A percentile compares a stretch with the other conserved stretches of the same genome.
phyloP scores from a whole-genome alignment of 495 filamentous ascomycete genomes.

The Cetradonia linearis region DNA sequence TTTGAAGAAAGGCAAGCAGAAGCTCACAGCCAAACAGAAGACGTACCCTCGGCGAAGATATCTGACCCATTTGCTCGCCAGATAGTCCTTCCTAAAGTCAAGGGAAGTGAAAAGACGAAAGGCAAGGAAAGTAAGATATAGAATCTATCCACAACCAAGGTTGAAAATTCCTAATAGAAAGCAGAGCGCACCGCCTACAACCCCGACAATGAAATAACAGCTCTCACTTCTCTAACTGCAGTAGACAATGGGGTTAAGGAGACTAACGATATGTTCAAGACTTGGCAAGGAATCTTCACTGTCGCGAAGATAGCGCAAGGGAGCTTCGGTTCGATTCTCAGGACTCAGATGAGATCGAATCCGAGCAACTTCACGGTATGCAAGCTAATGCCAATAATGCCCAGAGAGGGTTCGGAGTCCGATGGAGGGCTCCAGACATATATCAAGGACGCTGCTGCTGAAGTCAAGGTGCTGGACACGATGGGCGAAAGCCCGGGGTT shows the following conservation, averaged over 20 bases:
- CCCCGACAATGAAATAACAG: not conserved
- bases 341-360: constrained; percentile 35
- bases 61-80: no score
- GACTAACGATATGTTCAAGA: constrained; percentile 10
- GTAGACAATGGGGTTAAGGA: constrained; percentile 5
- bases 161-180: not conserved
- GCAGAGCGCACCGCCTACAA: not conserved
- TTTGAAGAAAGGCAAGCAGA: not conserved
- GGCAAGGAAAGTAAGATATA: not conserved
- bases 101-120: not conserved
- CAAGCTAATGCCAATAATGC: constrained; percentile 42
- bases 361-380: constrained; percentile 35
- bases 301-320: constrained; percentile 43
- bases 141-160: no score
- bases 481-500: constrained; percentile 78
- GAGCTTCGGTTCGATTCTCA: constrained; percentile 44
- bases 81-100: not conserved
- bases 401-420: constrained; percentile 36
- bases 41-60: not conserved
- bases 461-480: constrained; percentile 65
- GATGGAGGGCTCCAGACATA: constrained; percentile 34
- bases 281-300: constrained; percentile 24
- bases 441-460: constrained; percentile 48
- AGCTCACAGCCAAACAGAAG: not conserved
- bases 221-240: constrained; percentile 4